Evolutionary conservation across 23 red algal species (phyloP).

Genomic region (Gracilaria domingensis): DNA sequence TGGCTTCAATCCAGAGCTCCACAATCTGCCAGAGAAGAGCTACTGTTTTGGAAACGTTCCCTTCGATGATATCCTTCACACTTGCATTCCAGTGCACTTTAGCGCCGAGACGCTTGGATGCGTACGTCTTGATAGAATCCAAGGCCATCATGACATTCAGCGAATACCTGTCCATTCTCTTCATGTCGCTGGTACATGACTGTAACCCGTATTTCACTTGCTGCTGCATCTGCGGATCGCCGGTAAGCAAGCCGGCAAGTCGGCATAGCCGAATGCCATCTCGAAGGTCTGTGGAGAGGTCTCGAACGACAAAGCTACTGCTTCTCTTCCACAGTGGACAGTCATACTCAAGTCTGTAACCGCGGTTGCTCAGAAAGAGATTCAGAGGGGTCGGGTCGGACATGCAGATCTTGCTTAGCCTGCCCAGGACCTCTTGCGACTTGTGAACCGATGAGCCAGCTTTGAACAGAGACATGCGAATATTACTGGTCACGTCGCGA

Average conservation of each 20-base stretch:
- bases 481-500: background rate
- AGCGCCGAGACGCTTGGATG: background rate
- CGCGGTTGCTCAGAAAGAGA: slow-evolving; percentile 6
- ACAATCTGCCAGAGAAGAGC: slow-evolving; percentile 46
- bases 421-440: slow-evolving; percentile 38
- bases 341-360: slow-evolving; percentile 38
- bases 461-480: slow-evolving; percentile 40
- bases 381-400: slow-evolving; percentile 6
- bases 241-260: slow-evolving; percentile 28
- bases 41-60: slow-evolving; percentile 28
- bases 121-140: slow-evolving; percentile 31
- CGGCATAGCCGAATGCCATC: slow-evolving; percentile 57
- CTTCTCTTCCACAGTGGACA: slow-evolving; percentile 6
- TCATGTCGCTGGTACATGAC: background rate
- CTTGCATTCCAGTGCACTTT: slow-evolving; percentile 7
- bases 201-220: background rate
- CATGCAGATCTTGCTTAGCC: slow-evolving; percentile 27
- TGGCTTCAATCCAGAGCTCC: slow-evolving; percentile 38
- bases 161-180: background rate
- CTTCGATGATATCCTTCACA: slow-evolving; percentile 18
- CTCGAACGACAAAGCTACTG: slow-evolving; percentile 18
- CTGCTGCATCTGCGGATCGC: background rate
- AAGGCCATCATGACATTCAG: slow-evolving; percentile 42
- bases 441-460: slow-evolving; percentile 7
- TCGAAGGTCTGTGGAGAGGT: slow-evolving; percentile 39